Base-by-base conservation (phyloP, 2,329 filamentous ascomycete species). In the Nothophaeocryptopus gaeumannii region DNA sequence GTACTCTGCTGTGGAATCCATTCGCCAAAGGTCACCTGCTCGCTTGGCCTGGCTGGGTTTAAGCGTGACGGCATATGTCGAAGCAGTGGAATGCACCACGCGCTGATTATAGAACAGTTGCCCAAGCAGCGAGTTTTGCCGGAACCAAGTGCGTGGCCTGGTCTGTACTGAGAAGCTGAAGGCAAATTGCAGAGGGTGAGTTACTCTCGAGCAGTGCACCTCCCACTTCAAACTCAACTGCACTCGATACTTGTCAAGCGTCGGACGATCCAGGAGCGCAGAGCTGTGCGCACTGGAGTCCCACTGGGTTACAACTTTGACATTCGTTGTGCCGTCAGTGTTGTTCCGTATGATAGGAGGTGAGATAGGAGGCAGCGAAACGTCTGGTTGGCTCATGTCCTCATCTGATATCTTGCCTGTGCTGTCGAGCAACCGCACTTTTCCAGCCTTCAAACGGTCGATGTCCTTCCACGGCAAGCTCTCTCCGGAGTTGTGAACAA, bases 1-100 rank as follows among this genome's bases (percentile, higher is more conserved):
- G 65, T 96, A 97, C 67, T 95, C 89, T 63, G 95, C 87, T 52
- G 89, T 85, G 12, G 91, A 97, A 68, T 90, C 95, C 83, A 97
- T 89, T 47, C 93, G 83, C 93, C 93, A 99, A 10, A 99, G 77
- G 67, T 99, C 93, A 2, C 89, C 89, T 0, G 90, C 89, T 39
- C 89, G 82, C 71, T 96, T 96, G 43, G 95, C 90, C 2, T 90
- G 90, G 7, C 89, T 85, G 0, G 93, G 93, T 29, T 89, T 85
- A 69, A 97, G 85, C 5, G 84, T 84, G 42, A 97, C 75, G 1
- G 88, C 90, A 70, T 95, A 99, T 51, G 96, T 88, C 38, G 83
- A 84, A 14, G 89, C 88, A 0, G 86, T 88, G 7, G 91, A 93
- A 64, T 90, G 89, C 5, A 96, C 88, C 51, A 96, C 85, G 16